Percentiles rank a stretch among this genome's conserved stretches.
These are phyloP conservation scores for Cryptococcus sp. DNA, from an alignment of 1,284 basidiomycete species.

Conservation along the genomic window DNA sequence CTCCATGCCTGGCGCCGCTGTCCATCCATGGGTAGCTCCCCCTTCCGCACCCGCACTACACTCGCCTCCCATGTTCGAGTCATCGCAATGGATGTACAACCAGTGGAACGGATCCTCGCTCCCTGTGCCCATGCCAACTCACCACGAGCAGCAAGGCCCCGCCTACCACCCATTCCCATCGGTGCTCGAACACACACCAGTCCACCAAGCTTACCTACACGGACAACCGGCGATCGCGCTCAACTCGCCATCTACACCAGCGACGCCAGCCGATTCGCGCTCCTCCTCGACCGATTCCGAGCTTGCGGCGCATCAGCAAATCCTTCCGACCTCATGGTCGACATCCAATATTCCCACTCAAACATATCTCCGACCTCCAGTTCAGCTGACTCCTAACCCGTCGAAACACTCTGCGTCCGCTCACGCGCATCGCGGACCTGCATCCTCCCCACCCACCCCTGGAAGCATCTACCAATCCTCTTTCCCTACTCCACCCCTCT, in stretches of 20 bases:
- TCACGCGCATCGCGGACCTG: constrained; percentile 15
- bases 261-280: constrained; percentile 5
- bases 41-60: constrained; percentile 35
- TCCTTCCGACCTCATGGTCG: constrained; percentile 18
- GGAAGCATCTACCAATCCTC: constrained; percentile 18
- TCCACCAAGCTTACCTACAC: constrained; percentile 23
- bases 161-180: constrained; percentile 26
- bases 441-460: constrained; percentile 14
- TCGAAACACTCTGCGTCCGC: constrained; percentile 15
- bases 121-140: constrained; percentile 24
- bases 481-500: constrained; percentile 12
- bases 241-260: constrained; percentile 1
- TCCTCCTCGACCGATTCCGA: constrained; percentile 11
- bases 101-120: constrained; percentile 29
- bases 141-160: constrained; percentile 2
- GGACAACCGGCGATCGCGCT: constrained; percentile 2
- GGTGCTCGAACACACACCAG: constrained; percentile 30
- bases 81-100: constrained; percentile 35
- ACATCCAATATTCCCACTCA: constrained; percentile 22
- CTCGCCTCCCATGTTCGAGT: constrained; percentile 44
- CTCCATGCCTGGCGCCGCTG: constrained; percentile 35
- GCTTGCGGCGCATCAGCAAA: not conserved
- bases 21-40: constrained; percentile 32
- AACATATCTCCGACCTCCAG: constrained; percentile 18
- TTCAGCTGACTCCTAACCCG: not conserved